A percentile compares a stretch with the other conserved stretches of the same genome.
phyloP scores from a whole-genome alignment of 1,284 basidiomycete species.

The Tylopilus sp. region DNA sequence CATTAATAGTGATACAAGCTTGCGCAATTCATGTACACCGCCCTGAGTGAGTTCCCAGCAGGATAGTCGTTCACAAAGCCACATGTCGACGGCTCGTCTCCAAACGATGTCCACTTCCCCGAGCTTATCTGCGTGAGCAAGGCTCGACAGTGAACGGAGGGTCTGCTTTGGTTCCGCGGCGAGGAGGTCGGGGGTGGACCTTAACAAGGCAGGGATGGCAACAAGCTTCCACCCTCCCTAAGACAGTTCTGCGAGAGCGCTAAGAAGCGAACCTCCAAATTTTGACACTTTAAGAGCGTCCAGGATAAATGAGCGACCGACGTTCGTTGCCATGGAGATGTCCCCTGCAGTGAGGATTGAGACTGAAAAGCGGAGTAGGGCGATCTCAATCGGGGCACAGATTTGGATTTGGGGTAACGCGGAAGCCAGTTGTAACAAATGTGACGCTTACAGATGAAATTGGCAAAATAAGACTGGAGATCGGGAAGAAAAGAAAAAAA shows the following conservation, averaged over 20 bases:
- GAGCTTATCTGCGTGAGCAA: conserved; percentile 61
- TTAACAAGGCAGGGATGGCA: too few species aligned
- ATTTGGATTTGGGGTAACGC: conserved; percentile 55
- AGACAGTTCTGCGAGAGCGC: conserved; percentile 66
- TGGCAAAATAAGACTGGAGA: neutral
- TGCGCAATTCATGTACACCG: conserved; percentile 53
- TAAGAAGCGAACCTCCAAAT: conserved; percentile 67
- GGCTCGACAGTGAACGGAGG: conserved; percentile 61
- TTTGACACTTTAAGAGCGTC: conserved; percentile 49
- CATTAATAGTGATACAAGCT: conserved; percentile 62
- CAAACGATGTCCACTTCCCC: conserved; percentile 67
- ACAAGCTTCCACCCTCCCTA: conserved; percentile 56
- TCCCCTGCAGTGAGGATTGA: conserved; percentile 70
- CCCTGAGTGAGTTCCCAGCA: conserved; percentile 44
- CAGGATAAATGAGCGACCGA: conserved; percentile 70
- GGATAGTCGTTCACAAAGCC: conserved; percentile 48
- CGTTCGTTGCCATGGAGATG: conserved; percentile 70
- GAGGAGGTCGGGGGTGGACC: conserved; percentile 55
- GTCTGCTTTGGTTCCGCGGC: conserved; percentile 52
- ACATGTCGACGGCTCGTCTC: conserved; percentile 62
- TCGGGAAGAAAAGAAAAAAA: conserved; percentile 11
- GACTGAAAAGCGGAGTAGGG: conserved; percentile 62
- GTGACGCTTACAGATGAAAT: conserved; percentile 50
- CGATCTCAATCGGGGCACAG: conserved; percentile 46
- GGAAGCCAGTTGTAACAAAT: conserved; percentile 59